Evolutionary conservation across 164 flowering plant genomes (phyloP).

Genomic region (Magnolia changhungtana): DNA sequence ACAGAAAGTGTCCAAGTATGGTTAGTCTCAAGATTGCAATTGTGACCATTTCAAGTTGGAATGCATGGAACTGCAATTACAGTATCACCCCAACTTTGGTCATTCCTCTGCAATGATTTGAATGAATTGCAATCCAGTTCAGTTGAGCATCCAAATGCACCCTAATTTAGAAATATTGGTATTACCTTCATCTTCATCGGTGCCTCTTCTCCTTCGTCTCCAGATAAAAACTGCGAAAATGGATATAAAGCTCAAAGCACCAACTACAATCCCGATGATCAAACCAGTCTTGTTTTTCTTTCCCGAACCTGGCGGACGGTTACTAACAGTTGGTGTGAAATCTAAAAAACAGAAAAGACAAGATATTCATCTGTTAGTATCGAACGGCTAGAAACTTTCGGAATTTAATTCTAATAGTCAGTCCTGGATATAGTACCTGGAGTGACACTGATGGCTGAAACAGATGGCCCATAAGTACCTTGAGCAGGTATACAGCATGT

Average conservation of each 20-base stretch:
- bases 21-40: no score
- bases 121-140: not conserved
- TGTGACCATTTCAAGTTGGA: no score
- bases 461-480: constrained; percentile 79
- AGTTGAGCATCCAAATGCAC: not conserved
- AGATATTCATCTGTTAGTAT: not conserved
- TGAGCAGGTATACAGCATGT: constrained; percentile 78
- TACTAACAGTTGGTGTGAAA: constrained; percentile 44
- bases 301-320: constrained; percentile 30
- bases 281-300: constrained; percentile 42
- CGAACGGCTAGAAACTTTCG: no score
- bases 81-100: no score
- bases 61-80: no score
- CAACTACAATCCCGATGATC: constrained; percentile 55
- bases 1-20: no score
- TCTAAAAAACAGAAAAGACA: not conserved
- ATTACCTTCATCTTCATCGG: constrained; percentile 53
- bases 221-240: constrained; percentile 28
- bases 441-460: constrained; percentile 79
- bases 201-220: constrained; percentile 27
- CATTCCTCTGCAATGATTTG: not conserved
- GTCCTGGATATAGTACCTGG: constrained; percentile 43
- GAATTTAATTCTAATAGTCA: not conserved
- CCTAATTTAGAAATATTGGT: not conserved
- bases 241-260: constrained; percentile 27